Conservation (phyloP, 2,329 filamentous ascomycete genomes). For the Tolypocladium ophioglossoides region DNA sequence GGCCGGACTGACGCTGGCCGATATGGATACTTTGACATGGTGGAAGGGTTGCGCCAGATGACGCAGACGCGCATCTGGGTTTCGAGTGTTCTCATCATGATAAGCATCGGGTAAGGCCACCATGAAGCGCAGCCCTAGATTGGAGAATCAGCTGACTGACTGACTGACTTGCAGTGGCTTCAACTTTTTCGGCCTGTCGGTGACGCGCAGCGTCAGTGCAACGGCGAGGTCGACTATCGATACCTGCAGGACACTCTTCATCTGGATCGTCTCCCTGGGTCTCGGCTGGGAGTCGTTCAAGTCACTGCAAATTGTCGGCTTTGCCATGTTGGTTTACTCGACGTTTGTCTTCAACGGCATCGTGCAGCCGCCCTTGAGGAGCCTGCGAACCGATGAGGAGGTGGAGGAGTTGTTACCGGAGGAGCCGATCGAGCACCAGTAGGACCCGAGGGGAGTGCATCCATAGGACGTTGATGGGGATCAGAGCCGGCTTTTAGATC, state of each 20-base stretch:
- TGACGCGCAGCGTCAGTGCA: constrained; percentile 80
- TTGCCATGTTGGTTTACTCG: constrained; percentile 84
- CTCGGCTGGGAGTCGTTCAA: constrained; percentile 98
- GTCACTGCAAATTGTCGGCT: constrained; percentile 86
- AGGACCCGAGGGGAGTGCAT: neutral
- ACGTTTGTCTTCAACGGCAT: constrained; percentile 96
- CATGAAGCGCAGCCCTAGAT: neutral
- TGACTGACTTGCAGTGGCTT: constrained; percentile 55
- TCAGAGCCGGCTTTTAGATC: neutral
- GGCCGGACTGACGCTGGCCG: constrained; percentile 64
- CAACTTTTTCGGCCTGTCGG: constrained; percentile 96
- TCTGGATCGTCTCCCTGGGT: constrained; percentile 89
- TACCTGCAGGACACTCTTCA: constrained; percentile 93
- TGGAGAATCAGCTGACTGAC: neutral
- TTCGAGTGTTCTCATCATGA: constrained; percentile 85
- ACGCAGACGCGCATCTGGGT: constrained; percentile 57
- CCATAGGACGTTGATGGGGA: neutral
- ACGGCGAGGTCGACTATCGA: constrained; percentile 94
- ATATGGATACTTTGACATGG: constrained; percentile 83
- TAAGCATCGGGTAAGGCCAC: constrained; percentile 72
- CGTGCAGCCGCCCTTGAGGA: constrained; percentile 68
- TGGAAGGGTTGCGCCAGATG: constrained; percentile 76
- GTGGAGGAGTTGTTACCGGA: constrained; percentile 64
- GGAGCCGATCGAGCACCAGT: constrained; percentile 67
- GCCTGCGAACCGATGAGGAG: constrained; percentile 44